Evolutionary conservation across 1,284 basidiomycete genomes (phyloP).

Genomic region (Pterulicium gracile): DNA sequence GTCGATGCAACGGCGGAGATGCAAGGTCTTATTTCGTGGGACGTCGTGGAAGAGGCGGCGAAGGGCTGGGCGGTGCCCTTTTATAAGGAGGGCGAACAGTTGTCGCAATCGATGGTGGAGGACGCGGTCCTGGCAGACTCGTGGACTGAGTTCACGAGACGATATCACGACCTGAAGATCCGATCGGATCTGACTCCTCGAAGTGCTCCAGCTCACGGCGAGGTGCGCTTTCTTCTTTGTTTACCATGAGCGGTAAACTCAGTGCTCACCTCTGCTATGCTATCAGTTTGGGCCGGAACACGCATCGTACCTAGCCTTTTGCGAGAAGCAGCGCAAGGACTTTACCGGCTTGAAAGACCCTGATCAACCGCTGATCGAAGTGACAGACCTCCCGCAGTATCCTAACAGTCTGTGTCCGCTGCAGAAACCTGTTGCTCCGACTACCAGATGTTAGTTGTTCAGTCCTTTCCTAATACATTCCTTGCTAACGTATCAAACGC

Average conservation of each 20-base stretch:
- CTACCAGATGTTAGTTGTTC: neutral
- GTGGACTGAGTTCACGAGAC: slow-evolving; percentile 63
- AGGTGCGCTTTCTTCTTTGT: slow-evolving; percentile 30
- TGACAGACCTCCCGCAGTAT: slow-evolving; percentile 35
- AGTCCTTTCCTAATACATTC: neutral
- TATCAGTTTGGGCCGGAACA: neutral
- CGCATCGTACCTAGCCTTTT: slow-evolving; percentile 40
- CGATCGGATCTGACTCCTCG: slow-evolving; percentile 60
- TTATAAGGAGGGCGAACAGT: slow-evolving; percentile 27
- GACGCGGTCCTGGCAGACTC: slow-evolving; percentile 68
- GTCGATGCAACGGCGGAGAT: slow-evolving; percentile 22
- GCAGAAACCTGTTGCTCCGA: neutral
- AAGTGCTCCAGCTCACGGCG: slow-evolving; percentile 54
- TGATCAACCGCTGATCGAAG: slow-evolving; percentile 64
- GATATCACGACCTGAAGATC: slow-evolving; percentile 45
- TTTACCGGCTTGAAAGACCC: slow-evolving; percentile 52
- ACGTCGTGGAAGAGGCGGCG: slow-evolving; percentile 39
- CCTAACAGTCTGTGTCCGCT: slow-evolving; percentile 43
- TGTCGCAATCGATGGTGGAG: slow-evolving; percentile 31
- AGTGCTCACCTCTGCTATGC: slow-evolving; percentile 33
- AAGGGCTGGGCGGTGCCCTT: slow-evolving; percentile 41
- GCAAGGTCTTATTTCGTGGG: slow-evolving; percentile 47
- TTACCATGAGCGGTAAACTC: slow-evolving; percentile 41
- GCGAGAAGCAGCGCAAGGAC: slow-evolving; percentile 43
- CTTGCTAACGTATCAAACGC: neutral